A percentile compares a stretch with the other conserved stretches of the same genome.
phyloP scores from a whole-genome alignment of 306 rosid species.

The Cyamopsis tetragonoloba region DNA sequence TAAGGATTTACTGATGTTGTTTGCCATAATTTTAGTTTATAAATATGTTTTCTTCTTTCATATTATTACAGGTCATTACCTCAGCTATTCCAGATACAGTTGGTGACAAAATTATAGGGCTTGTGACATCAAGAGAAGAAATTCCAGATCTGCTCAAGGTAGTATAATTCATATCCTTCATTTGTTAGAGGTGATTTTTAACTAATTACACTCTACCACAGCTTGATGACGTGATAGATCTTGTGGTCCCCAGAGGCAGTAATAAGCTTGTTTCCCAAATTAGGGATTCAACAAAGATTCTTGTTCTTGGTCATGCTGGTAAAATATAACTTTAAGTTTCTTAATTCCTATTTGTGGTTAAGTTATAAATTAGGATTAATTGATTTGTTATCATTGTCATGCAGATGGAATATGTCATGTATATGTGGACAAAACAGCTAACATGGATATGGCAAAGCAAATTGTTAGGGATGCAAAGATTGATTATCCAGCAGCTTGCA shows the following conservation, averaged over 20 bases:
- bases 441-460: conserved; percentile 66
- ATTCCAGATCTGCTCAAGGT: conserved; percentile 90
- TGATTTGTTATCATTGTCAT: conserved; percentile 15
- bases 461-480: conserved; percentile 73
- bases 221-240: conserved; percentile 95
- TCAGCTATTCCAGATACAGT: conserved; percentile 63
- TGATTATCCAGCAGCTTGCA: conserved; percentile 84
- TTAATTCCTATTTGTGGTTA: neutral
- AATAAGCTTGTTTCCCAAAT: conserved; percentile 83
- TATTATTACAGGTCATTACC: conserved; percentile 58
- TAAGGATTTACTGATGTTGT: neutral
- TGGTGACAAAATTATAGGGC: conserved; percentile 79
- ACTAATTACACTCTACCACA: conserved; percentile 41
- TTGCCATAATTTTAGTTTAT: neutral
- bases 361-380: conserved; percentile 17
- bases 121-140: conserved; percentile 81
- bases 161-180: conserved; percentile 11
- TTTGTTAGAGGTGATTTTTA: conserved; percentile 14
- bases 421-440: conserved; percentile 72
- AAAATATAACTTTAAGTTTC: neutral
- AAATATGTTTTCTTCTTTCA: neutral
- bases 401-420: conserved; percentile 91
- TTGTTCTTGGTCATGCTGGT: conserved; percentile 98
- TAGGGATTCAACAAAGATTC: conserved; percentile 83
- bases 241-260: conserved; percentile 95